Percentiles rank a stretch among this genome's conserved stretches.
Conservation (phyloP, 2,329 filamentous ascomycete species). For the Epichloe festucae region DNA sequence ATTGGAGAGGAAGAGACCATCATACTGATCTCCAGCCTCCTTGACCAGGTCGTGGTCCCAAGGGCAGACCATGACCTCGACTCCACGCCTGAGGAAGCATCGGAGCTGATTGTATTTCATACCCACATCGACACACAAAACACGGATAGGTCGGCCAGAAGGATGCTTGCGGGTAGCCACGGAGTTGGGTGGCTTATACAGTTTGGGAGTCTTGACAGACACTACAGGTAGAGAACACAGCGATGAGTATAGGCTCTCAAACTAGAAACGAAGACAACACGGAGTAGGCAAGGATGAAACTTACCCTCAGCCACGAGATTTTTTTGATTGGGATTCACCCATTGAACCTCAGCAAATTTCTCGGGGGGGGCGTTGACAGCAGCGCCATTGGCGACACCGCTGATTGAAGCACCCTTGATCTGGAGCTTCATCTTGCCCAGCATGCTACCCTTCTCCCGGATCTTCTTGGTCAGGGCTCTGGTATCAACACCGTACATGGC, state of each 20-base stretch:
- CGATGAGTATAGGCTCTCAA: constrained; percentile 23
- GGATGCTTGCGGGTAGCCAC: constrained; percentile 70
- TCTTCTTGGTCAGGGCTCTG: constrained; percentile 82
- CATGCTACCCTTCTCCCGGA: constrained; percentile 91
- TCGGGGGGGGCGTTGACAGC: constrained; percentile 16
- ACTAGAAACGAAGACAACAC: constrained; percentile 5
- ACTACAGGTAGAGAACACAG: constrained; percentile 41
- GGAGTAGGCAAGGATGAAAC: constrained; percentile 20
- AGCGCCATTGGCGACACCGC: constrained; percentile 27
- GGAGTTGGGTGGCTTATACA: constrained; percentile 65
- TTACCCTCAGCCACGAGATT: constrained; percentile 93
- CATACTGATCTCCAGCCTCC: constrained; percentile 70
- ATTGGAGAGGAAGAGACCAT: constrained; percentile 96
- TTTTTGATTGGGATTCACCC: constrained; percentile 82
- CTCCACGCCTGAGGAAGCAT: constrained; percentile 79
- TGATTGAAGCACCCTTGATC: constrained; percentile 29
- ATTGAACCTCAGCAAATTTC: constrained; percentile 68
- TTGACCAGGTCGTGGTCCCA: constrained; percentile 88
- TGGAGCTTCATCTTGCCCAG: constrained; percentile 77
- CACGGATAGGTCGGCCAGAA: constrained; percentile 72
- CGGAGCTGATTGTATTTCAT: constrained; percentile 97
- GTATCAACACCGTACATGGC: constrained; percentile 95
- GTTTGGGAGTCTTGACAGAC: constrained; percentile 72
- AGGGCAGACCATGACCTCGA: constrained; percentile 87
- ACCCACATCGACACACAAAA: constrained; percentile 90